Evolutionary conservation across 768 basidiomycete genomes (phyloP), one percentile per base, ranked within the genome.

Genomic region (Termitomyces sp.): DNA sequence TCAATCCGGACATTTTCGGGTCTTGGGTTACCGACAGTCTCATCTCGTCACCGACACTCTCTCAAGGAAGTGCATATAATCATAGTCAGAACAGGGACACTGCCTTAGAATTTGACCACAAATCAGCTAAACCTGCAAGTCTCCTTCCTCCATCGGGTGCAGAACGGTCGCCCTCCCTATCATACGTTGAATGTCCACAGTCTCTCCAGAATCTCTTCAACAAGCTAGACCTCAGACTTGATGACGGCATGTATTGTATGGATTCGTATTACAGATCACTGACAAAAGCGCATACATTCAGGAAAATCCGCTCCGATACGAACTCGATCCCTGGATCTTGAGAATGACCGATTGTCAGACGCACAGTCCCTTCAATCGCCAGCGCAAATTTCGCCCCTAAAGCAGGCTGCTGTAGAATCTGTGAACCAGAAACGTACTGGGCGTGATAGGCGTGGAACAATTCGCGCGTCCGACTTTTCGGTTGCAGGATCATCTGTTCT

Each of bases 381-480:
- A 22, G 66, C 46, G 3, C 55, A 51, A 28, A 65, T 66, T 5
- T 65, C 65, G 22, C 63, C 63, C 28, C 33, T 42, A 3, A 63
- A 58, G 24, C 28, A 55, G 20, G 11, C 20, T n/a, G 7, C 40
- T 24, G 50, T 35, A 28, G 60, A 56, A 42, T 9, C 56, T 50
- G 22, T 13, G 12, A 55, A 35, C 20, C 46, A 61, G 9, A 67
- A 67, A 40, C 53, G 48, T 39, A 46, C 71, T 59, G 65, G 73
- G 58, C 64, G 72, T 46, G 68, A 72, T 62, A 79, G 83, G 18
- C 82, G 76, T 28, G 81, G 76, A 62, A 85, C 79, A 56, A 84
- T 78, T 67, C 82, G 76, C 55, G 82, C 78, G 53, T 84, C 77
- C n/a, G 81, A 81, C 63, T 78, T 74, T 52, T 20, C 64, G 38